phyloP scores from a whole-genome alignment of 2,329 filamentous ascomycete species.

The Fusarium piperis region DNA sequence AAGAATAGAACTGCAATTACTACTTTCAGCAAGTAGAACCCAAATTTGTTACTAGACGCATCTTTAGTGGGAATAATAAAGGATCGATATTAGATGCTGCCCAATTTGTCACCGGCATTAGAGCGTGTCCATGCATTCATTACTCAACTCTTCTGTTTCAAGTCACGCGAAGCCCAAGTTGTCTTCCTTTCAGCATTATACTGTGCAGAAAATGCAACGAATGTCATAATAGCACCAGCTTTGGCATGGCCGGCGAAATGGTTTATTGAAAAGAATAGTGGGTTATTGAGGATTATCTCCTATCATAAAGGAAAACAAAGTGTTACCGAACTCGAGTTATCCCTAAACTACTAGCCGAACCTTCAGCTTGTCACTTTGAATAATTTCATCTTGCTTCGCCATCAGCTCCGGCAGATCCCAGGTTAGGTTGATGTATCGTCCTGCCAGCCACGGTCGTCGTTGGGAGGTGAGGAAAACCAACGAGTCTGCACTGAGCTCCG shows the following conservation, averaged over 20 bases:
- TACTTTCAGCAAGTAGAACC: no score
- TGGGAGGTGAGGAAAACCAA: constrained; percentile 15
- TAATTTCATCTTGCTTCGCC: constrained; percentile 5
- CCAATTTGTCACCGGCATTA: neutral
- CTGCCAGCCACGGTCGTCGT: constrained; percentile 12
- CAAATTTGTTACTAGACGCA: neutral
- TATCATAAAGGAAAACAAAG: neutral
- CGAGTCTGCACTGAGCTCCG: constrained; percentile 21
- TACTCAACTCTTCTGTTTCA: no score
- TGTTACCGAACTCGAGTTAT: neutral
- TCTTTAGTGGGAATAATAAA: neutral
- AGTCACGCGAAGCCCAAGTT: neutral
- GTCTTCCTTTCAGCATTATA: neutral
- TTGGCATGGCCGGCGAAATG: no score
- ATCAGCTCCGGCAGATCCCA: constrained; percentile 30
- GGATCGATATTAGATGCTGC: neutral
- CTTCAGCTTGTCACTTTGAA: neutral
- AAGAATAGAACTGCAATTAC: neutral
- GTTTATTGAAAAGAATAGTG: neutral
- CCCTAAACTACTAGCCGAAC: neutral
- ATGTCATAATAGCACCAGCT: no score
- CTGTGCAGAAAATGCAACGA: neutral
- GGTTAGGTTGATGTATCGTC: constrained; percentile 27
- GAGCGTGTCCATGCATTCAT: no score
- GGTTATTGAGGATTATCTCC: neutral